Evolutionary conservation across 2,329 filamentous ascomycete species (phyloP).

Genomic region (Zalaria obscura): DNA sequence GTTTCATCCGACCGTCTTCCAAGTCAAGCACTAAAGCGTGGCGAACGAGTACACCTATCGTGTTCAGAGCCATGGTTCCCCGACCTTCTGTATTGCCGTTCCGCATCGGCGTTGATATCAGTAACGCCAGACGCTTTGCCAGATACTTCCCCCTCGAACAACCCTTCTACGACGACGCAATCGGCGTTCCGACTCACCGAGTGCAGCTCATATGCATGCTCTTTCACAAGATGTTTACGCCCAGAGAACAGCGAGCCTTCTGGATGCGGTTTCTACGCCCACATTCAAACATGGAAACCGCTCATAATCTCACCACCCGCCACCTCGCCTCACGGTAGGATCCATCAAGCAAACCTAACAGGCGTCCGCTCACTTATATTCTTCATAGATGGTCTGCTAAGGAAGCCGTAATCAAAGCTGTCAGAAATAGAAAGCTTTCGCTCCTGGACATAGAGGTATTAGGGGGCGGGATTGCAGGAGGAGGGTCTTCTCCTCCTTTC

Average conservation of each 20-base stretch:
- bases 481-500: background rate
- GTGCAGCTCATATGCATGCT: background rate
- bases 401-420: conserved; percentile 60
- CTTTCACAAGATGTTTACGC: background rate
- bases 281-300: background rate
- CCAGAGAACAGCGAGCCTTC: background rate
- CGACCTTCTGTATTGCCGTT: too few species aligned
- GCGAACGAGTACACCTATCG: too few species aligned
- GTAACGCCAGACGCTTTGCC: too few species aligned
- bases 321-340: background rate
- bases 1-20: too few species aligned
- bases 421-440: conserved; percentile 11
- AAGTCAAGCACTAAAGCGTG: too few species aligned
- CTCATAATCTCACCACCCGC: background rate
- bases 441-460: conserved; percentile 39
- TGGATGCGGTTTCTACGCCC: background rate
- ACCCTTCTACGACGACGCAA: too few species aligned
- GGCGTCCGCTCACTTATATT: background rate
- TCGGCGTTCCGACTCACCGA: too few species aligned
- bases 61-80: too few species aligned
- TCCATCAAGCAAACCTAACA: background rate
- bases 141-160: too few species aligned
- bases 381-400: conserved; percentile 51
- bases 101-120: too few species aligned
- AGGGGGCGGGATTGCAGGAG: background rate